These are phyloP conservation scores for Limonium bicolor DNA, from an alignment of 148 eudicot species.

Conservation along the genomic window DNA sequence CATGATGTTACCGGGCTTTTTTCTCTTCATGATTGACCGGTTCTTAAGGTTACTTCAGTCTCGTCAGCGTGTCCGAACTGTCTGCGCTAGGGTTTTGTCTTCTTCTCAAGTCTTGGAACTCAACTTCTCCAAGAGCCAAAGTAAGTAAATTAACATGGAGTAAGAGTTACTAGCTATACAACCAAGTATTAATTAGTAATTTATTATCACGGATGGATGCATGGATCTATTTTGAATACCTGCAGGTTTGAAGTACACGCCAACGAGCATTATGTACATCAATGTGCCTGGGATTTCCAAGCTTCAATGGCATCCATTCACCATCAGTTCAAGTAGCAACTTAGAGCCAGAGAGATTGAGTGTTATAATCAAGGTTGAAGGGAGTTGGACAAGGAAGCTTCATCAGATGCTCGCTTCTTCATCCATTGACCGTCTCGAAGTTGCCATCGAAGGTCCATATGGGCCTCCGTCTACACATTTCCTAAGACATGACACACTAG, in stretches of 20 bases:
- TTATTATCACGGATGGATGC: too few species aligned
- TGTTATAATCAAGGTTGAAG: constrained; percentile 62
- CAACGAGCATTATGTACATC: constrained; percentile 64
- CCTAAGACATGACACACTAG: constrained; percentile 64
- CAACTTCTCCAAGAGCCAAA: constrained; percentile 56
- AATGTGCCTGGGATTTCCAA: constrained; percentile 72
- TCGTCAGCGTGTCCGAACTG: constrained; percentile 17
- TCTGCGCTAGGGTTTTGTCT: constrained; percentile 42
- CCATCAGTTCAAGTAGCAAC: constrained; percentile 45
- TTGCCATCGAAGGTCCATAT: constrained; percentile 86
- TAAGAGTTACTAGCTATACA: too few species aligned
- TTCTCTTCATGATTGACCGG: constrained; percentile 38
- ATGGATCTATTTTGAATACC: neutral
- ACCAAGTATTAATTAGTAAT: neutral
- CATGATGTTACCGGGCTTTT: constrained; percentile 40
- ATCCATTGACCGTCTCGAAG: constrained; percentile 37
- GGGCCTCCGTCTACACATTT: constrained; percentile 61
- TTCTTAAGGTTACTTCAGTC: constrained; percentile 38
- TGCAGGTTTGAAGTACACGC: constrained; percentile 49
- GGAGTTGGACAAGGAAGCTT: constrained; percentile 70
- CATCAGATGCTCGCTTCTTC: constrained; percentile 32
- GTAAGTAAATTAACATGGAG: too few species aligned
- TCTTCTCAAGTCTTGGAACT: constrained; percentile 54
- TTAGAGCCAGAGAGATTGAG: constrained; percentile 65
- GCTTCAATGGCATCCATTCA: constrained; percentile 94